Evolutionary conservation across 495 filamentous ascomycete species (phyloP), one percentile per base, ranked within the genome.

Genomic region (Cairneyella variabilis): DNA sequence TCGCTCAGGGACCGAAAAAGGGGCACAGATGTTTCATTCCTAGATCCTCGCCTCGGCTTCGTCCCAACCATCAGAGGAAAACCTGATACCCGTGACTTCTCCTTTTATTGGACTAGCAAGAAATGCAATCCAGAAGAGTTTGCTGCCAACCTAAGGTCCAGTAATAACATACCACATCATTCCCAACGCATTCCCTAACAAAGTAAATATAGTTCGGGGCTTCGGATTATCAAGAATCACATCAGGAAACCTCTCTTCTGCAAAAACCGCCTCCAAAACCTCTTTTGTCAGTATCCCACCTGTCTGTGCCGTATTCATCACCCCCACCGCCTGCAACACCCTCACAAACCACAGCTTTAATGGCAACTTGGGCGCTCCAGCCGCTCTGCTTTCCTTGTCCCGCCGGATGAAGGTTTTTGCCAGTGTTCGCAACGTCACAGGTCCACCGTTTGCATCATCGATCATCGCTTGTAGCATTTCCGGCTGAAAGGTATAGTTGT

Each of bases 401-500:
- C 67, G 43, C 14, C 67, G 56, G 3, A 56, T 57, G 40, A 60
- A 63, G 11, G 63, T 66, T 54, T 62, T 62, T 20, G 67, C 65
- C 14, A 69, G 46, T 21, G 56, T 60, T 27, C 48, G 45, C 40
- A 59, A 41, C 12, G 65, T 69, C 7, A 64, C 56, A 21, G 53
- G 56, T n/a, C 67, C 65, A 18, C 53, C 62, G 6, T 58, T 46
- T 20, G 65, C 62, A 44, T 69, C 67, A 7, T 44, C 51, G 26
- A 68, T 55, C 56, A 70, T 53, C 16, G 61, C 59, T 22, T 60
- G 23, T 28, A 71, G 62, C 63, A 70, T 65, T 16, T 45, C 55
- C 10, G 66, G 68, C 53, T 69, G 68, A 56, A 71, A 64, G 22
- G 66, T 64, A 58, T 66, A 66, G 50, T 69, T 66, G 50, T 69